Percentiles rank a stretch among this genome's conserved stretches.
Evolutionary conservation across 345 rosid genomes (phyloP).

Genomic region (Syzygium oleosum): DNA sequence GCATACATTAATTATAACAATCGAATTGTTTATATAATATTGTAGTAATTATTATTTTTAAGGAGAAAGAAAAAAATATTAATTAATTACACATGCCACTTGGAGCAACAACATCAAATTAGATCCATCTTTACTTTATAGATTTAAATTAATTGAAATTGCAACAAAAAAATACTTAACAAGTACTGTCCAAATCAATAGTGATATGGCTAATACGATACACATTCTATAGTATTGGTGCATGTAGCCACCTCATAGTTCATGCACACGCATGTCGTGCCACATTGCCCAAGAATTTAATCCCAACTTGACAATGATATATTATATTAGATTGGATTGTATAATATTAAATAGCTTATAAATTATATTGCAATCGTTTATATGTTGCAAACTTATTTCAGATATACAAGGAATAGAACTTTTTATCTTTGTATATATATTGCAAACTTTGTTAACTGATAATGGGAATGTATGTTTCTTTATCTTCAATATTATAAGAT

Average conservation of each 20-base stretch:
- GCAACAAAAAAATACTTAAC: neutral
- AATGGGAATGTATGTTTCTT: neutral
- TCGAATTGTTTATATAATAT: neutral
- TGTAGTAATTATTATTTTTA: neutral
- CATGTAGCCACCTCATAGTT: neutral
- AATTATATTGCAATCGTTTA: neutral
- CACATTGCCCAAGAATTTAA: neutral
- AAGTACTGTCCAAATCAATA: neutral
- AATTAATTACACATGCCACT: neutral
- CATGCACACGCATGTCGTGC: neutral
- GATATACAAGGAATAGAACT: too few species aligned
- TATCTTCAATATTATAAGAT: too few species aligned
- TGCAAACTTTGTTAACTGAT: neutral
- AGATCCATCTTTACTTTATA: neutral
- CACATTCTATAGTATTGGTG: neutral
- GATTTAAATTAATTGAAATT: neutral
- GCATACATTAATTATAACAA: neutral
- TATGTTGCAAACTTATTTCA: neutral
- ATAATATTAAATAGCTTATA: too few species aligned
- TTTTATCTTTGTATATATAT: too few species aligned
- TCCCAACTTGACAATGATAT: neutral
- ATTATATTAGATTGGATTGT: neutral
- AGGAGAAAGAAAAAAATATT: neutral
- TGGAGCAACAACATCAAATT: neutral
- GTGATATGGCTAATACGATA: neutral